Percentiles rank a stretch among this genome's conserved stretches.
Conservation (phyloP, 2,329 filamentous ascomycete species). For the Didymella pomorum region DNA sequence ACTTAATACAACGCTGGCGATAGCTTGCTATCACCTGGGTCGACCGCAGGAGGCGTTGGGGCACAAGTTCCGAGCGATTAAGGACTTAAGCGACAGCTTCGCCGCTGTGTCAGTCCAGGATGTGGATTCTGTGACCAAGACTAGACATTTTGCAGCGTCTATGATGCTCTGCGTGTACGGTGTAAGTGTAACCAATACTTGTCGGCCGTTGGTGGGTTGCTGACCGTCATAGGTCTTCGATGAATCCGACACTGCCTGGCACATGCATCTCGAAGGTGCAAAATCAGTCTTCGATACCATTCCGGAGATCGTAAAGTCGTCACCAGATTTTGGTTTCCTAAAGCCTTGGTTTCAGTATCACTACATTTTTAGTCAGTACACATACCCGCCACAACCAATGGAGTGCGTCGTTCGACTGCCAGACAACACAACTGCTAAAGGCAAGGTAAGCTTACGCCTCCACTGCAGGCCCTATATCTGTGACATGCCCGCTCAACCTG, state of each 20-base stretch:
- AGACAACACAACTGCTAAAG: background rate
- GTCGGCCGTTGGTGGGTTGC: background rate
- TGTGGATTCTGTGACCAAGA: conserved; percentile 39
- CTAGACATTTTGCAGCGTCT: conserved; percentile 56
- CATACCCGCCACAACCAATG: conserved; percentile 40
- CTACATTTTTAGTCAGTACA: conserved; percentile 57
- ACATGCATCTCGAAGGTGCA: conserved; percentile 56
- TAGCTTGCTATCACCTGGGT: conserved; percentile 55
- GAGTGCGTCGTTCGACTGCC: conserved; percentile 38
- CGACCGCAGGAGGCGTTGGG: conserved; percentile 53
- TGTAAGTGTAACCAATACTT: conserved; percentile 38
- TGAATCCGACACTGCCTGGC: conserved; percentile 58
- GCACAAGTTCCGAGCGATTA: conserved; percentile 56
- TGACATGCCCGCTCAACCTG: background rate
- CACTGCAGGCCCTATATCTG: background rate
- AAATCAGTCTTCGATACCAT: conserved; percentile 48
- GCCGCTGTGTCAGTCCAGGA: conserved; percentile 17
- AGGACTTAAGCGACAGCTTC: conserved; percentile 52
- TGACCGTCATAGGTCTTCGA: conserved; percentile 55
- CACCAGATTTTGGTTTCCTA: conserved; percentile 47
- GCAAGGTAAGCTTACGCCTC: background rate
- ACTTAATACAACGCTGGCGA: conserved; percentile 56
- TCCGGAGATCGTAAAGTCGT: conserved; percentile 37
- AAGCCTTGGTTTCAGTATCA: conserved; percentile 60
- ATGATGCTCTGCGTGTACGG: conserved; percentile 62